Evolutionary conservation across 306 rosid species (phyloP), one percentile per base, ranked within the genome.

Genomic region (Quercus rubra): DNA sequence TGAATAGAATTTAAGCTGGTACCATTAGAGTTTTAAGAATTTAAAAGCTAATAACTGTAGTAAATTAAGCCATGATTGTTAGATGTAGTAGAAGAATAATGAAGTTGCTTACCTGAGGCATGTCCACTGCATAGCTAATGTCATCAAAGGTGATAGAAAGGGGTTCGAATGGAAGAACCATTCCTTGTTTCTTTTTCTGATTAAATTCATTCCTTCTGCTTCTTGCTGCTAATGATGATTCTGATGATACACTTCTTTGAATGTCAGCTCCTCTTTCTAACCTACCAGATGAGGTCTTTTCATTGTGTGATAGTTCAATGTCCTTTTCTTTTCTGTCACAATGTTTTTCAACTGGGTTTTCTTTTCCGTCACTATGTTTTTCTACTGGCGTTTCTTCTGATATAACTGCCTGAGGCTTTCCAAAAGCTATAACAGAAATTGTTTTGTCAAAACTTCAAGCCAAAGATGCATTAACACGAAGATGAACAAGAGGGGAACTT

Each of bases 91-190:
- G 46, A 41, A 41, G 12, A 41, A 41, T 41, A 9, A 41, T 41
- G 46, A 41, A 41, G 46, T 41, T 41, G 12, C 46, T 41, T 8
- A 86, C 91, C 85, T 82, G 82, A 56, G 98, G 98, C 98, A 90
- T 92, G 81, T 92, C 94, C 33, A 94, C 87, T 52, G 92, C 86
- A 76, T 94, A 92, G 87, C 81, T 88, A 72, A 94, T 89, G 69
- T 92, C 97, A 79, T 94, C 88, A 61, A 92, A 92, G 55, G 94
- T 85, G 77, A 94, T 84, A 72, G 96, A 90, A 23, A 86, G 84
- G 12, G 97, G 94, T 73, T 85, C 87, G 87, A 90, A 92, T 77
- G 98, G 97, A 90, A 94, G 98, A 89, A 89, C 91, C 97, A 94
- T 92, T 43, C 97, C 94, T 13, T 77, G 75, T n/a, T 56, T 74